Base-by-base conservation (phyloP, 108 stramenopile genomes). In the Fragilaria radians region DNA sequence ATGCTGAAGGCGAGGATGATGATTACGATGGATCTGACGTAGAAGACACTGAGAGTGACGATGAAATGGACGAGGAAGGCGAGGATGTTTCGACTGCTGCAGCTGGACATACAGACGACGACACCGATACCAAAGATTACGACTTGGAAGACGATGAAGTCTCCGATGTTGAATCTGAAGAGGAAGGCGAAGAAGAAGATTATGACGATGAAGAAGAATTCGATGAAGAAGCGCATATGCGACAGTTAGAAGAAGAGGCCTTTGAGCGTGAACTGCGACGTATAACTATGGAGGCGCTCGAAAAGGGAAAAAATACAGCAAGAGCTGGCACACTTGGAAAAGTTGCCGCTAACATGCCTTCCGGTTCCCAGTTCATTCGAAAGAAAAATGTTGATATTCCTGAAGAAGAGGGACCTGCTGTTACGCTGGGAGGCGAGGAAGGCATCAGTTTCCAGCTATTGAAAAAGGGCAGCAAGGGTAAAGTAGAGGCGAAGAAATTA, bases 401-500 rank as follows among this genome's bases (percentile, higher is more conserved):
- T 5, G n/a, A n/a, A n/a, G n/a, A n/a, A n/a, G n/a, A n/a, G n/a
- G 42, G 23, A 5, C 32, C 32, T 17, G n/a, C n/a, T n/a, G n/a
- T n/a, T n/a, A n/a, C n/a, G n/a, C 78, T 85, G 46, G 75, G 70
- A 60, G 87, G 87, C 5, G 82, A 68, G 22, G 57, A 72, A 26
- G 94, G 91, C 25, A 84, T 95, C 59, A 70, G 62, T 9, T 93
- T 97, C 66, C 87, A 91, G 59, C 71, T 97, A 32, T 61, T 97
- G 7, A 93, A 93, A 70, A 85, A 91, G 46, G 94, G 96, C 5
- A 85, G 80, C 72, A 90, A 91, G 70, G 96, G 96, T 30, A 89
- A 87, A 58, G 68, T 86, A 59, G 96, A 95, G 64, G 83, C 89
- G 22, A 89, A 89, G 62, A 72, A 77, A 50, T 61, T 97, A 48